Evolutionary conservation across 106 monocot species (phyloP), one percentile per base, ranked within the genome.

Genomic region (Dendrobium nobile): DNA sequence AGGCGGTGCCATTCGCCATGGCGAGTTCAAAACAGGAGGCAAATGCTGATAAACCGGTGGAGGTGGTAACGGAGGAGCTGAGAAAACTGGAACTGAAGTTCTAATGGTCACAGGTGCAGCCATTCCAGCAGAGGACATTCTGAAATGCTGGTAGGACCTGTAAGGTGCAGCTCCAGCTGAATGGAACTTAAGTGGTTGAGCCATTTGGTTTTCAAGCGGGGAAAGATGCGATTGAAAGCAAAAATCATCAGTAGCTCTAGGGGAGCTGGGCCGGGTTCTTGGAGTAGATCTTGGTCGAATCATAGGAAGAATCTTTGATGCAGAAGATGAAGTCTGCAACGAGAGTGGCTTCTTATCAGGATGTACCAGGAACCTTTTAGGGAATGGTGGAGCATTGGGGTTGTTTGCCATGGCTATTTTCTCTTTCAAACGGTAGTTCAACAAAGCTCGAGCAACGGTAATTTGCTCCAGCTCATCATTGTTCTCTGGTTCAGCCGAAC

Each of bases 401-500:
- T 93, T 84, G 73, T 87, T 82, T 7, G 84, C 88, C 85, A 85
- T 85, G 0, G 88, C 84, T 83, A 96, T 90, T 78, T 93, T 96
- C 72, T 91, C 93, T 79, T 90, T 91, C 17, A 90, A 70, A 13
- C 84, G 83, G 64, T 96, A 96, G 70, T 85, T 92, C n/a, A 93
- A 72, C 26, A 93, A 84, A 10, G 91, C 96, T 81, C 93, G 78
- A 1, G 96, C 93, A 16, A 96, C 89, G 0, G 87, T 91, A 77
- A 93, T 90, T 77, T 96, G 96, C 80, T 96, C 96, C 82, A 87
- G 88, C 81, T 96, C 96, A 64, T 93, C 93, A 40, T 86, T 91
- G 72, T 85, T 93, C 79, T 93, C 90, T 10, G 67, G 81, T 64
- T 86, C 89, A 2, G 47, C 87, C 4, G 87, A 91, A 79, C 84